Evolutionary conservation across 2,329 filamentous ascomycete species (phyloP), one percentile per base, ranked within the genome.

Genomic region (Fusarium sp.): DNA sequence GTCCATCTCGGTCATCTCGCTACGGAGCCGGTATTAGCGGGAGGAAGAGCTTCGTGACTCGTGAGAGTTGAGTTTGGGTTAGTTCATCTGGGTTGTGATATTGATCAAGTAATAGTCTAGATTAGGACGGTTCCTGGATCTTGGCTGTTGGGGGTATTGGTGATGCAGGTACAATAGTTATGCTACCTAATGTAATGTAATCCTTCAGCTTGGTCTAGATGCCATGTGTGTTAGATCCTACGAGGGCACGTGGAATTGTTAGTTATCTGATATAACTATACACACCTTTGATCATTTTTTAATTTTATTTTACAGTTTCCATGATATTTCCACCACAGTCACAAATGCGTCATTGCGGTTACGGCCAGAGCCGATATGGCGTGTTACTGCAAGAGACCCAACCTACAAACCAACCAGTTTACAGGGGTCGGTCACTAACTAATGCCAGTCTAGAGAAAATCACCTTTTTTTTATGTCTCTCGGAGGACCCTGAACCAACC

Each of bases 401-500:
- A 29, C 25, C 24, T 47, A 37, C 30, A 46, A 37, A 37, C 18
- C 34, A 32, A 58, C 61, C 42, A 52, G 45, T 47, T 25, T 45
- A 24, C 52, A 58, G 37, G 49, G 49, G 30, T 37, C 10, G 12
- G 6, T 18, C 9, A 42, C 49, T 53, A 52, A 52, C 48, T 25
- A 29, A 53, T 22, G 24, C n/a, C 16, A 41, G 22, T 44, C 22
- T 25, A 44, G 24, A 8, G 25, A 60, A 55, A 70, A 69, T 70
- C 62, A 70, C 66, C 58, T 74, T 59, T 58, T 61, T 61, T 51
- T 22, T 16, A 29, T 18, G 18, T 27, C 9, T 34, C 47, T 24
- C 10, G 20, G 13, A 62, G 46, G 55, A 59, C 51, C 51, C 64
- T 74, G 67, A 66, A 65, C n/a, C 25, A 56, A 75, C 71, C 40